These are phyloP conservation scores for Mycena sp. DNA, from an alignment of 1,284 basidiomycete species.

Conservation along the genomic window DNA sequence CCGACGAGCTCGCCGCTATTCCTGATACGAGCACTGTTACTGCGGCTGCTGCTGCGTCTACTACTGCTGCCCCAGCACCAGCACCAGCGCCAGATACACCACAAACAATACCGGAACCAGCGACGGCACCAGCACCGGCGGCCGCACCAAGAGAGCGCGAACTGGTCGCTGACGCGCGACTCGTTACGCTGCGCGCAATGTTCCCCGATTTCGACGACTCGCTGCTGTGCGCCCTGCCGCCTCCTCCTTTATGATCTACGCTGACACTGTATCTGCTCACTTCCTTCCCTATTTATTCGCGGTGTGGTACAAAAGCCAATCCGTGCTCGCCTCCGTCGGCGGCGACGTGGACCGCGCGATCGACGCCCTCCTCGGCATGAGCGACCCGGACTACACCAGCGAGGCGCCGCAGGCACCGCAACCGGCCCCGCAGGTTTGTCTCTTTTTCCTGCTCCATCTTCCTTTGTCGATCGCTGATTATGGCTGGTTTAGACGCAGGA, in stretches of 20 bases:
- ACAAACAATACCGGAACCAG: no score
- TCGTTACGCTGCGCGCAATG: constrained; percentile 70
- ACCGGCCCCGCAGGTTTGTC: constrained; percentile 16
- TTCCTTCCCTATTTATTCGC: no score
- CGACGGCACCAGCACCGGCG: no score
- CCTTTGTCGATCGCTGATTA: neutral
- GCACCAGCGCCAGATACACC: no score
- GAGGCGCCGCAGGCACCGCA: constrained; percentile 20
- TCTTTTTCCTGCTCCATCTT: neutral
- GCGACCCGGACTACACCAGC: constrained; percentile 74
- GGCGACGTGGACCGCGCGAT: constrained; percentile 76
- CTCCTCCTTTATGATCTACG: constrained; percentile 20
- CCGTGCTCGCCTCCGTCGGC: constrained; percentile 72
- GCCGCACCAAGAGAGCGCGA: no score
- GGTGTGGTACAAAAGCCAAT: constrained; percentile 60
- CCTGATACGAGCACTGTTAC: no score
- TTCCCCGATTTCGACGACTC: constrained; percentile 83
- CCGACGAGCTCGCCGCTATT: no score
- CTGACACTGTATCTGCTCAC: neutral
- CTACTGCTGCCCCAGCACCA: no score
- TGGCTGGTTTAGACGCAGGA: constrained; percentile 57
- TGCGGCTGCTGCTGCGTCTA: no score
- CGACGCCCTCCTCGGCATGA: constrained; percentile 81
- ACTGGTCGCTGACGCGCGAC: constrained; percentile 53
- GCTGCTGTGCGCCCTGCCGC: constrained; percentile 59